These are phyloP conservation scores for Onygenales sp. DNA, from an alignment of 2,329 filamentous ascomycete genomes.

Conservation along the genomic window DNA sequence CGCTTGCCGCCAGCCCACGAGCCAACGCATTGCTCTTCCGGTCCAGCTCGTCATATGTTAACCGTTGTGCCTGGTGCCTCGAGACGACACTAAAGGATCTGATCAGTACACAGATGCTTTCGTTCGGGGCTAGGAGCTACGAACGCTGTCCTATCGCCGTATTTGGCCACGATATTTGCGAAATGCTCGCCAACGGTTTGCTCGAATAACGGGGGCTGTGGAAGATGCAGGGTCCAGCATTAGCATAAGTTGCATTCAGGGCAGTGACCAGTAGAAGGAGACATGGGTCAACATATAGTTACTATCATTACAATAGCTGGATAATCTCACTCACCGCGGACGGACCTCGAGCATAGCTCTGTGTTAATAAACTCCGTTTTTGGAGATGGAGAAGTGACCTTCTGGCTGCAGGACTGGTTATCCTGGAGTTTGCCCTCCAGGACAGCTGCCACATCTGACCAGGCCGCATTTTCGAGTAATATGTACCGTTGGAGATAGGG, in stretches of 20 bases:
- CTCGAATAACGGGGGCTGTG: slow-evolving; percentile 37
- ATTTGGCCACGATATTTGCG: slow-evolving; percentile 29
- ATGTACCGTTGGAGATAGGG: not conserved
- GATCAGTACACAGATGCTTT: slow-evolving; percentile 1
- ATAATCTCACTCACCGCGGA: slow-evolving; percentile 19
- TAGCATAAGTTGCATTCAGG: not conserved
- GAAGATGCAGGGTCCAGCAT: not conserved
- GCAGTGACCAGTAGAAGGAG: not conserved
- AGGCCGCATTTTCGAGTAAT: not conserved
- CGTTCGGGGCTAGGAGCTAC: slow-evolving; percentile 13
- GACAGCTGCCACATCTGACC: slow-evolving; percentile 1
- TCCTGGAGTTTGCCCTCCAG: not conserved
- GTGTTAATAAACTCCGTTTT: slow-evolving; percentile 16
- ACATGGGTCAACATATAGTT: slow-evolving; percentile 5
- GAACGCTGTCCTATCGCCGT: slow-evolving; percentile 44
- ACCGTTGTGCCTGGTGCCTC: slow-evolving; percentile 50
- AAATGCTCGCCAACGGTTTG: slow-evolving; percentile 40
- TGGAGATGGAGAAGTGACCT: not conserved
- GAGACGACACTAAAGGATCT: slow-evolving; percentile 42
- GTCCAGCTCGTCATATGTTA: slow-evolving; percentile 72
- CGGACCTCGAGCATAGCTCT: slow-evolving; percentile 23
- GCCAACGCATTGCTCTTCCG: slow-evolving; percentile 66
- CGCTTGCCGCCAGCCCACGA: slow-evolving; percentile 56
- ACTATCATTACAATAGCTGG: slow-evolving; percentile 14
- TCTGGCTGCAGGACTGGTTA: not conserved